Conservation (phyloP, 345 rosid species). For the Isatis tinctoria region DNA sequence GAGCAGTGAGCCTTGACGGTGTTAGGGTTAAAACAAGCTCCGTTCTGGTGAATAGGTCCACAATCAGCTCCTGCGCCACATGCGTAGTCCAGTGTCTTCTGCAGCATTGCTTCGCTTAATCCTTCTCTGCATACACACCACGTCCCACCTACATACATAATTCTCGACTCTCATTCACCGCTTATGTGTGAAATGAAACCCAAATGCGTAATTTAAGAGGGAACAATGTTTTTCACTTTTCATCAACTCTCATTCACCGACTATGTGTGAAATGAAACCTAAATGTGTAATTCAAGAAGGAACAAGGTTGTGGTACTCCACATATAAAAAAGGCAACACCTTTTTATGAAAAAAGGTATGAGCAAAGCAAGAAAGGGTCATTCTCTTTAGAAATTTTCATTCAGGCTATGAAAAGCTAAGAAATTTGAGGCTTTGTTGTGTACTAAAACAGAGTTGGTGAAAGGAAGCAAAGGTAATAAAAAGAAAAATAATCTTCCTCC, state of each 20-base stretch:
- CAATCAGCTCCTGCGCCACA: slow-evolving; percentile 99
- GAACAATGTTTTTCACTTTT: neutral
- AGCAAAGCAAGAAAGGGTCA: neutral
- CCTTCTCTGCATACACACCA: slow-evolving; percentile 91
- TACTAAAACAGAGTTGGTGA: neutral
- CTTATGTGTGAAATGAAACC: neutral
- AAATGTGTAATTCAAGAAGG: slow-evolving; percentile 9
- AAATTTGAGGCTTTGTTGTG: slow-evolving; percentile 7
- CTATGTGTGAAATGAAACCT: slow-evolving; percentile 3
- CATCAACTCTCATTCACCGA: neutral
- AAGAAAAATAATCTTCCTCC: neutral
- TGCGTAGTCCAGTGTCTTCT: slow-evolving; percentile 86
- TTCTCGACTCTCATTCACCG: neutral
- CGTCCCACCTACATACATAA: slow-evolving; percentile 42
- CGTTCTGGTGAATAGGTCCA: slow-evolving; percentile 53
- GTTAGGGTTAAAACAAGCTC: slow-evolving; percentile 71
- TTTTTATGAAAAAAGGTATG: slow-evolving; percentile 4
- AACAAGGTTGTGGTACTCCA: neutral
- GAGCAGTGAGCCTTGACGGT: slow-evolving; percentile 71
- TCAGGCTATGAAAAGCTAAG: slow-evolving; percentile 1
- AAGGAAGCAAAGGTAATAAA: neutral
- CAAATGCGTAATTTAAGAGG: slow-evolving; percentile 12
- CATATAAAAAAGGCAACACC: slow-evolving; percentile 5
- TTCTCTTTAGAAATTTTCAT: neutral
- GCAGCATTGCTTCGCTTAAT: slow-evolving; percentile 45